Base-by-base conservation (phyloP, 225 moss, liverwort and hornwort species). In the Marchantia polymorpha region DNA sequence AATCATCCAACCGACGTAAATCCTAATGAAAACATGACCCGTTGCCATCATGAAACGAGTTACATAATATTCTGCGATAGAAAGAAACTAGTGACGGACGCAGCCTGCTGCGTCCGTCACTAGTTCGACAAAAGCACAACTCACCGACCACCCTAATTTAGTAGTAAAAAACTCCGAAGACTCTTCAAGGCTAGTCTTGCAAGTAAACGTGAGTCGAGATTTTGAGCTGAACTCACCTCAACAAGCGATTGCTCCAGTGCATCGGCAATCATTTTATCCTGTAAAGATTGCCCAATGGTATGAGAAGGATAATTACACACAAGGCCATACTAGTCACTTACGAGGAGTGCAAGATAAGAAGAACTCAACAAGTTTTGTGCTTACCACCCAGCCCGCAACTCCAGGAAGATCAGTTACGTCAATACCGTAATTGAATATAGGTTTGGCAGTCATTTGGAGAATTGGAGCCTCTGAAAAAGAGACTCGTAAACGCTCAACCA, bases 331-430 rank as follows among this genome's bases (percentile, higher is more conserved):
- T 19, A 72, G 51, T 8, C 15, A 30, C 14, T 16, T 15, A 15
- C 5, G 39, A 69, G 0, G 8, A 56, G 23, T 8, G 14, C 53
- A 30, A 56, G 2, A 12, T 31, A 17, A 27, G n/a, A 77, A 64
- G 47, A 61, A 83, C 25, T 64, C 48, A 7, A 72, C 51, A 84
- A 31, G 16, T 7, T 67, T 14, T 5, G 70, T 75, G 80, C 86
- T 68, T 87, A 94, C 93, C 82, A 95, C 48, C 91, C 93, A 99
- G 78, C 83, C 81, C 60, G 99, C 95, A 65, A 99, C 89, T 39
- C 93, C 93, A 55, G 99, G 99, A 59, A 99, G 72, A 50, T 95
- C 99, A 12, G 99, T 85, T 55, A 99, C 93, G 83, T 99, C 90
- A 69, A 99, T 86, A 55, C 99, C 95, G 75, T 87, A 79, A 80